Evolutionary conservation across 768 basidiomycete species (phyloP), one percentile per base, ranked within the genome.

Genomic region (Pisolithus albus): DNA sequence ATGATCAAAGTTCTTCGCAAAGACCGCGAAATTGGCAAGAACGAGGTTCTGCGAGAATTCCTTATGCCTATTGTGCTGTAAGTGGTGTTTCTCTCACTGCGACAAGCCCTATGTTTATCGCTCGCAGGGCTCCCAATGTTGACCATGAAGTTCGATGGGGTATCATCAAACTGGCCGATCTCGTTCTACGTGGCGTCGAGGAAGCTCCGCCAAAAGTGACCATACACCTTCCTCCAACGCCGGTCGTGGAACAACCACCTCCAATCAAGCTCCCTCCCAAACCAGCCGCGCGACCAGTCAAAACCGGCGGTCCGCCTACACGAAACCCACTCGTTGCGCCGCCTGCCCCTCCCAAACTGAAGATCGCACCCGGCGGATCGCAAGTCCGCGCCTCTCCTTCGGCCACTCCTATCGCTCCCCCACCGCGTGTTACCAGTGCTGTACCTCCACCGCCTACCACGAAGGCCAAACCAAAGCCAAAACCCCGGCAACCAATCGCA

Each of bases 111-210:
- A 49, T n/a, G 39, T 34, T 46, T 42, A 50, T 19, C 40, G 36
- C 34, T 24, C 28, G 4, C 53, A 93, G 91, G 30, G 80, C 83
- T 30, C 76, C 85, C 0, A 82, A 86, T 53, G 76, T 83, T 50
- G 92, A 96, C 65, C 78, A 89, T 61, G 89, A 95, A 70, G 87
- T 94, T 38, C 85, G 93, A 43, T 90, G 92, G 82, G 90, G 86
- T 56, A 72, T 95, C 46, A 75, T 98, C 60, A 97, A 98, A 68
- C 73, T 96, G 21, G 91, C 90, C 5, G 95, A 97, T 60, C 75
- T 95, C 18, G 78, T 92, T 40, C 84, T 94, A 58, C 82, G 85
- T 47, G 87, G 90, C 21, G 73, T 83, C 3, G 83, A 90, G 52
- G 95, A 98, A 68, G 77, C 83, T 2, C 74, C 87, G 6, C 94